Base-by-base conservation (phyloP, 2,329 filamentous ascomycete genomes). In the Drechslera avenae region DNA sequence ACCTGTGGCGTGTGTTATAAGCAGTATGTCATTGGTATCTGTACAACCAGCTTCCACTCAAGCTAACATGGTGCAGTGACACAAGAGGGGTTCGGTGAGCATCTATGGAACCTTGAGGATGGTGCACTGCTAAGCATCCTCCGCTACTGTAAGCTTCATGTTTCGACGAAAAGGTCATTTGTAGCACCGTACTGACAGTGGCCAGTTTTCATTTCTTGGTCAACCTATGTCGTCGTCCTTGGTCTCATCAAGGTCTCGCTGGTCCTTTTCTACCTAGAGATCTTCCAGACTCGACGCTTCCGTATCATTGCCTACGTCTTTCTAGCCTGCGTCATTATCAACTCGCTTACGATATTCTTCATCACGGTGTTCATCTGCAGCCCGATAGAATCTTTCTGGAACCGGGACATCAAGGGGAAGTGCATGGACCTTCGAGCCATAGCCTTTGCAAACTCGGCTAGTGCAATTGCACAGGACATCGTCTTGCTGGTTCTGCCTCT, bases 251-350 rank as follows among this genome's bases (percentile, higher is more conserved):
- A 69, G 36, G 42, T 67, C 5, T 64, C 66, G 3, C 46, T 69
- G 1, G 39, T 66, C 18, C 36, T 66, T 4, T 67, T 67, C 41
- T 70, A 68, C 30, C 60, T 69, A 12, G 58, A 67, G 19, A 68
- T 70, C 39, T 70, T 70, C 52, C 36, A 54, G n/a, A 54, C 55
- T 1, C 45, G 35, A 4, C 46, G 36, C 3, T 64, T 66, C 26
- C 46, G 51, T 1, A 58, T 62, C 13, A 44, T 44, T 7, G 54
- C 61, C 8, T 62, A 56, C 23, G 31, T 58, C 13, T 40, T 66
- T 4, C 39, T 68, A 1, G 52, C 23, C 0, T 59, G 42, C 23
- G 58, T 69, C 5, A 34, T 56, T n/a, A 26, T 57, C 26, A 65
- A 56, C 35, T 59, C 54, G 9, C 3, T 58, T 3, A 32, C 54